A percentile compares a stretch with the other conserved stretches of the same genome.
phyloP scores from a whole-genome alignment of 2,329 filamentous ascomycete species.

The Colletotrichum tabaci region DNA sequence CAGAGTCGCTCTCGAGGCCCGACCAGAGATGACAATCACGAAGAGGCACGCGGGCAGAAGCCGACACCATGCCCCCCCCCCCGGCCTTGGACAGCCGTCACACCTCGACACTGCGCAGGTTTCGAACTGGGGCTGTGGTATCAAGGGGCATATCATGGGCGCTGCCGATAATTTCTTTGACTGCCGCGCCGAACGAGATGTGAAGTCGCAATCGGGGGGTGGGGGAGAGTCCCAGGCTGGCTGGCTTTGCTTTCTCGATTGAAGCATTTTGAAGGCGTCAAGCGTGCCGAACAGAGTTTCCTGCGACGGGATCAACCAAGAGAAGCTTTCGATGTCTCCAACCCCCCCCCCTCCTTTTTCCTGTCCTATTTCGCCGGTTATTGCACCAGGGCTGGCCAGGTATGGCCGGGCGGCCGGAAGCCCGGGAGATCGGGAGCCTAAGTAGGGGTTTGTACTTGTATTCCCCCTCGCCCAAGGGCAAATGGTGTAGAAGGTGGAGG shows the following conservation, averaged over 20 bases:
- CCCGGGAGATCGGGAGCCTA: constrained; percentile 32
- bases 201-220: background rate
- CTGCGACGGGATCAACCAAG: background rate
- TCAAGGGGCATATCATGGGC: constrained; percentile 13
- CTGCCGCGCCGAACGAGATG: constrained; percentile 17
- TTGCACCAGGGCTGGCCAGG: constrained; percentile 28
- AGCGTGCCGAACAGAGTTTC: constrained; percentile 5
- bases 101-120: background rate
- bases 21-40: too few relatives aligned
- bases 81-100: too few relatives aligned
- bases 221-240: background rate
- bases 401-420: constrained; percentile 31
- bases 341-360: too few relatives aligned
- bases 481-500: background rate
- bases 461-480: background rate
- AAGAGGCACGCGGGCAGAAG: too few relatives aligned
- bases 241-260: constrained; percentile 4
- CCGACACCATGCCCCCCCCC: too few relatives aligned
- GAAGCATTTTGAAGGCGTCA: background rate
- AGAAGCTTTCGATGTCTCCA: background rate
- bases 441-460: background rate
- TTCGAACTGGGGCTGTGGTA: constrained; percentile 6
- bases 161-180: constrained; percentile 19
- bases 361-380: background rate
- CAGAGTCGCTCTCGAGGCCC: too few relatives aligned